Percentiles rank a stretch among this genome's conserved stretches.
Conservation (phyloP, 768 basidiomycete genomes). For the Coprinopsis sp. region DNA sequence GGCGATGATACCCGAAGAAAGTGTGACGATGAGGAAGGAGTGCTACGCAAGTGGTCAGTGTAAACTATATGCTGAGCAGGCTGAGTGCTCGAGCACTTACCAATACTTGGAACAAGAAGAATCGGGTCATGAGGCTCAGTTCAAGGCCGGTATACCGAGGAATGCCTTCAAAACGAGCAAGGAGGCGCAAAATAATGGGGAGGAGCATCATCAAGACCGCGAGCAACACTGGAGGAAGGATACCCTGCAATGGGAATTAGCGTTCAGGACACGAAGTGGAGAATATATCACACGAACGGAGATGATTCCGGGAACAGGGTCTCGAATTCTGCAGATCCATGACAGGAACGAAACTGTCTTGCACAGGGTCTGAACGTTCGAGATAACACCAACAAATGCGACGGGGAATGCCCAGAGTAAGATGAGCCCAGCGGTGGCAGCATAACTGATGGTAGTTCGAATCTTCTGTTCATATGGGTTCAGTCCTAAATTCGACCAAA, state of each 20-base stretch:
- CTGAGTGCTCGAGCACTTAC: conserved; percentile 42
- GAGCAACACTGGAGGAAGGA: conserved; percentile 81
- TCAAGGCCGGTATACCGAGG: conserved; percentile 82
- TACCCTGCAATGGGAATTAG: conserved; percentile 52
- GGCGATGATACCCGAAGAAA: conserved; percentile 78
- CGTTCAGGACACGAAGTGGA: not conserved
- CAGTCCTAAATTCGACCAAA: conserved; percentile 86
- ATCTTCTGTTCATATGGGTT: conserved; percentile 83
- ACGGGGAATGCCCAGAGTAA: conserved; percentile 88
- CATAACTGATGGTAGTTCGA: conserved; percentile 64
- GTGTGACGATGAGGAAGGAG: conserved; percentile 87
- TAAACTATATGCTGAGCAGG: too few relatives aligned
- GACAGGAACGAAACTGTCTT: conserved; percentile 60
- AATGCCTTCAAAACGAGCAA: conserved; percentile 86
- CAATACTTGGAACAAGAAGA: conserved; percentile 87
- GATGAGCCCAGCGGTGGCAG: conserved; percentile 73
- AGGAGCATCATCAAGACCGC: conserved; percentile 91
- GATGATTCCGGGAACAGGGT: conserved; percentile 71
- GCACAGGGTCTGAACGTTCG: conserved; percentile 75
- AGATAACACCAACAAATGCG: conserved; percentile 80
- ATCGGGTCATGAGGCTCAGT: conserved; percentile 87
- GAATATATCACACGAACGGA: conserved; percentile 23
- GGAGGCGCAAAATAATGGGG: conserved; percentile 69
- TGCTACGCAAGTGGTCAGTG: conserved; percentile 46
- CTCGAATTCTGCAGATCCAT: conserved; percentile 77